These are phyloP conservation scores for Selaginella moellendorffii DNA, from an alignment of 75 land plant species.

Conservation along the genomic window DNA sequence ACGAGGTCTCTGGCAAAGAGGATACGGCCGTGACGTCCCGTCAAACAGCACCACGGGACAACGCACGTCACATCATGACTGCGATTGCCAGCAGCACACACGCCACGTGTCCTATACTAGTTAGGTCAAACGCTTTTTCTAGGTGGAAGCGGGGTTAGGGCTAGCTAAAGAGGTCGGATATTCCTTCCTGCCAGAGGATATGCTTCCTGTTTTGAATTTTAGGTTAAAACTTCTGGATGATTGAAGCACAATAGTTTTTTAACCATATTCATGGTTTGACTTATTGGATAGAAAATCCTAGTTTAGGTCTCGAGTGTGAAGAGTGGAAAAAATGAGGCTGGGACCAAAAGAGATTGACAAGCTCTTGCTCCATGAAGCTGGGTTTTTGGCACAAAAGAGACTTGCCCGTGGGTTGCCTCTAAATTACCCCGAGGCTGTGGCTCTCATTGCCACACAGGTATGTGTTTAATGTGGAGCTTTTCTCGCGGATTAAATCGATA, in stretches of 20 bases:
- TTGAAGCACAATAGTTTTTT: too few relatives aligned
- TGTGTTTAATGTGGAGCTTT: neutral
- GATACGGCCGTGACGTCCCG: slow-evolving; percentile 1
- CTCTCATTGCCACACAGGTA: slow-evolving; percentile 94
- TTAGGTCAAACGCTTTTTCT: neutral
- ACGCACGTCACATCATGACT: neutral
- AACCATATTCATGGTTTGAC: too few relatives aligned
- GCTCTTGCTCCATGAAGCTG: slow-evolving; percentile 61
- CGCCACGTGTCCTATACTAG: neutral
- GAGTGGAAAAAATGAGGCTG: slow-evolving; percentile 80
- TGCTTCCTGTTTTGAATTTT: too few relatives aligned
- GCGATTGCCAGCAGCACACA: neutral
- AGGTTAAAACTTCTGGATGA: too few relatives aligned
- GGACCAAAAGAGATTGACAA: slow-evolving; percentile 76
- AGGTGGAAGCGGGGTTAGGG: too few relatives aligned
- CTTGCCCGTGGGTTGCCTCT: slow-evolving; percentile 79
- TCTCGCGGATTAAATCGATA: neutral
- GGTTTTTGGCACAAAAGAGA: slow-evolving; percentile 82
- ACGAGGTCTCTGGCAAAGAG: too few relatives aligned
- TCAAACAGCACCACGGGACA: neutral
- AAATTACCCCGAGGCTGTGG: slow-evolving; percentile 81
- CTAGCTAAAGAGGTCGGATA: too few relatives aligned
- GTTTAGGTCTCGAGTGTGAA: too few relatives aligned
- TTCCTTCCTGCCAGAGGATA: too few relatives aligned
- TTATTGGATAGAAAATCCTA: too few relatives aligned